Percentiles rank a stretch among this genome's conserved stretches.
Evolutionary conservation across 2,329 filamentous ascomycete species (phyloP).

Genomic region (Fusarium subglutinans): DNA sequence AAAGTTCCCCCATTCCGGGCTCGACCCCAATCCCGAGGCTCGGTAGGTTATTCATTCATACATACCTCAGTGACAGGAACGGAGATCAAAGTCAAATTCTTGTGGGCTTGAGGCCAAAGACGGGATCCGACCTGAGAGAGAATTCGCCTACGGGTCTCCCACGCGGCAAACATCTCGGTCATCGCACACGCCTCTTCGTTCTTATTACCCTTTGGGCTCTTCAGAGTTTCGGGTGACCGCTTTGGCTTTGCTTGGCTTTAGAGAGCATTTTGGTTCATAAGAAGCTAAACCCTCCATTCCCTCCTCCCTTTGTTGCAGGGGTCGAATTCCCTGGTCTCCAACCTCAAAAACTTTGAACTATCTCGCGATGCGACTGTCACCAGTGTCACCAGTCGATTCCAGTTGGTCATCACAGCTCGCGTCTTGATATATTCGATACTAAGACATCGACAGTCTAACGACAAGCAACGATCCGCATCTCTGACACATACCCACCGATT

Average conservation of each 20-base stretch:
- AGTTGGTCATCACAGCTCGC: constrained; percentile 1
- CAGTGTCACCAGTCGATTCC: constrained; percentile 5
- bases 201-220: background rate
- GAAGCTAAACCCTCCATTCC: constrained; percentile 9
- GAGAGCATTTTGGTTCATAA: background rate
- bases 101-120: background rate
- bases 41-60: background rate
- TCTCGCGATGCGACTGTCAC: constrained; percentile 18
- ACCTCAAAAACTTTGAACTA: background rate
- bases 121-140: background rate
- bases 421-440: background rate
- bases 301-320: constrained; percentile 1
- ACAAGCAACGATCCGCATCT: background rate
- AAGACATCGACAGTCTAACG: constrained; percentile 15
- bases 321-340: background rate
- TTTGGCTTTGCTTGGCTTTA: constrained; percentile 11
- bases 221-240: background rate
- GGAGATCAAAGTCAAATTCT: constrained; percentile 40
- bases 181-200: background rate
- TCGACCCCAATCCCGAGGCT: background rate
- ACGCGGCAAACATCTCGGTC: background rate
- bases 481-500: constrained; percentile 2
- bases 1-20: background rate
- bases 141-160: background rate
- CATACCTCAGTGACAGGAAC: constrained; percentile 35